Base-by-base conservation (phyloP, 2,329 filamentous ascomycete species). In the Fusarium beomiforme region DNA sequence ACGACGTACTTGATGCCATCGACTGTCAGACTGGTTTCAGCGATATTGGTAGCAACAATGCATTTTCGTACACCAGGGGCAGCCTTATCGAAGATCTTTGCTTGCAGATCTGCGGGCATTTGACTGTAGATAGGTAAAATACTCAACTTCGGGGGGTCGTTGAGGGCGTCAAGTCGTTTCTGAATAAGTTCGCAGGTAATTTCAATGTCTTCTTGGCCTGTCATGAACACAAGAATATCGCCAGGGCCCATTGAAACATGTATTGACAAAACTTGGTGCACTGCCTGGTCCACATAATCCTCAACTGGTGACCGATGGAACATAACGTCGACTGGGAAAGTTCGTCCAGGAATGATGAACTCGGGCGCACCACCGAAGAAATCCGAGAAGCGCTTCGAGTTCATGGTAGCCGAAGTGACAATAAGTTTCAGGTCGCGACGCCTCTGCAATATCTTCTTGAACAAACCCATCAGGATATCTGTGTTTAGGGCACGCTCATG, bases 1-100 rank as follows among this genome's bases (percentile, higher is more conserved):
- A 99, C 96, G 24, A 99, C 96, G 77, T 97, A 99, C 92, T 98
- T 98, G 82, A 99, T 99, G 72, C 96, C 96, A 78, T 99, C 96
- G 9, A 99, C 96, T 0, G 96, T 99, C 83, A 99, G 85, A 86
- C 94, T 97, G 0, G 96, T 99, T 81, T 99, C 96, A 4, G 96
- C 96, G 81, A 99, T 99, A 77, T 99, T 99, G 34, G 96, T 99
- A 2, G 97, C 96, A 42, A 99, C 95, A 71, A 99, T 97, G 76
- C 97, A 97, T 79, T 99, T 99, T 64, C 96, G 91, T 8, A 97
- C 95, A 2, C 96, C 96, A 1, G 95, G 92, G 5, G 93, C 86
- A 5, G 97, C 96, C 72, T 91, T 90, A 78, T 99, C 95, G 76
- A 99, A 99, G 72, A 99, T 99, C 82, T 97, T 98, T 65, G 96